Conservation (phyloP, 805 yeast genomes). For the Suhomyces faveliae region DNA sequence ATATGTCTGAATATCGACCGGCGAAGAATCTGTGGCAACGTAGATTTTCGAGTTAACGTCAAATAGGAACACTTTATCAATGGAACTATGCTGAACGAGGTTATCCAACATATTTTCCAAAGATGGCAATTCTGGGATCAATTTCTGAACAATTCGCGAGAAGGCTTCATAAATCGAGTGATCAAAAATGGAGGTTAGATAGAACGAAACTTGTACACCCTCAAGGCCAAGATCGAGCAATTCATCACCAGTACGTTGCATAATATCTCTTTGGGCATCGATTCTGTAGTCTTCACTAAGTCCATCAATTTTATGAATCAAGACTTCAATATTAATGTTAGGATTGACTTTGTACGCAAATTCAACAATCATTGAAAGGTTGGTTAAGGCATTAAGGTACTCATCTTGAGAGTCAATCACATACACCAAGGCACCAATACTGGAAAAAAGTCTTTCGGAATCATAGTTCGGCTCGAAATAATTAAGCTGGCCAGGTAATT, state of each 20-base stretch:
- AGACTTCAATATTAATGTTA: constrained; percentile 80
- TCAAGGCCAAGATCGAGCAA: constrained; percentile 84
- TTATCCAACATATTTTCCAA: constrained; percentile 87
- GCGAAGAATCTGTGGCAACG: constrained; percentile 93
- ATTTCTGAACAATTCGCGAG: constrained; percentile 86
- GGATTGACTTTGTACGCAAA: constrained; percentile 86
- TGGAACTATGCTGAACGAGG: constrained; percentile 81
- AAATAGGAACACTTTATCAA: constrained; percentile 90
- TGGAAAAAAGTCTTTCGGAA: constrained; percentile 69
- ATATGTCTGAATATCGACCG: constrained; percentile 92
- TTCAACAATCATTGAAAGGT: constrained; percentile 82
- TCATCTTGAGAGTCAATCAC: constrained; percentile 97
- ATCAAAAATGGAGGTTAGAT: constrained; percentile 90
- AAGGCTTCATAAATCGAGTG: constrained; percentile 96
- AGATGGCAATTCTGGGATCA: constrained; percentile 84
- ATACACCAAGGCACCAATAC: constrained; percentile 88
- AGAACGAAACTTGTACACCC: constrained; percentile 87
- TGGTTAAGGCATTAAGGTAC: constrained; percentile 86
- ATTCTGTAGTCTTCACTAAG: constrained; percentile 88
- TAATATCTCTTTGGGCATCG: constrained; percentile 94
- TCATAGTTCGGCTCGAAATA: constrained; percentile 84
- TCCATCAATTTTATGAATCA: constrained; percentile 95
- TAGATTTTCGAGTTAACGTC: constrained; percentile 91
- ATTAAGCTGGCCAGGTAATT: constrained; percentile 90
- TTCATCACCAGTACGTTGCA: constrained; percentile 94